Base-by-base conservation (phyloP, 768 basidiomycete species). In the Pleurotus pulmonarius region DNA sequence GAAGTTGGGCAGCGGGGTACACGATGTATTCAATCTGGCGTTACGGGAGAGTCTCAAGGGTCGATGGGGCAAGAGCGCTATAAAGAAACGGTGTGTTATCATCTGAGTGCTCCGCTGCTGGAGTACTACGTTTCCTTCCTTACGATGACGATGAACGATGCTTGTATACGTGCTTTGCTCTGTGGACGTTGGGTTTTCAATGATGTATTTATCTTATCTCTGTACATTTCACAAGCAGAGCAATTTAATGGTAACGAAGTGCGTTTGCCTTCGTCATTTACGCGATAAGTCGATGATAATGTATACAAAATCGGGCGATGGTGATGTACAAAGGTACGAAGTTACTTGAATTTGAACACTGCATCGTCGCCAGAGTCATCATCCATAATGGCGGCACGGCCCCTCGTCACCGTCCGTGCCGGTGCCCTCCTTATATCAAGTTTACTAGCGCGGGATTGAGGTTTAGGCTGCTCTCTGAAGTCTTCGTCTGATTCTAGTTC, bases 21-120 rank as follows among this genome's bases (percentile, higher is more conserved):
- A 91, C 60, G 93, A 95, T 46, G 95, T 98, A 38, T 98, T 99
- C 70, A 79, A 86, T 40, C 80, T 88, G 12, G 97, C 97, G 5
- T 73, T 98, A 58, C 83, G 83, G 69, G 94, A 98, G 76, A 92
- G 92, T 65, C 81, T 98, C 84, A 87, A 80, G 61, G 84, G 88
- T 16, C 77, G 82, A 51, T 89, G 90, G 86, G 83, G 85, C 29
- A 86, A 88, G 73, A 84, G 81, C 62, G 80, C 83, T 47, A 86
- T 80, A 69, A 76, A 83, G 66, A 80, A 79, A 72, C 80, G 82
- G 64, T 95, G 94, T 74, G 80, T 94, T 46, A 75, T 94, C 55
- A 68, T 76, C 56, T 82, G 59, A 65, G 29, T 34, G 11, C 29
- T 34, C 9, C 29, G 29, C 11, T 34, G 29, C 29, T 34, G 29